These are phyloP conservation scores for Phyllosticta citribraziliensis DNA, from an alignment of 2,329 filamentous ascomycete species.

Conservation along the genomic window DNA sequence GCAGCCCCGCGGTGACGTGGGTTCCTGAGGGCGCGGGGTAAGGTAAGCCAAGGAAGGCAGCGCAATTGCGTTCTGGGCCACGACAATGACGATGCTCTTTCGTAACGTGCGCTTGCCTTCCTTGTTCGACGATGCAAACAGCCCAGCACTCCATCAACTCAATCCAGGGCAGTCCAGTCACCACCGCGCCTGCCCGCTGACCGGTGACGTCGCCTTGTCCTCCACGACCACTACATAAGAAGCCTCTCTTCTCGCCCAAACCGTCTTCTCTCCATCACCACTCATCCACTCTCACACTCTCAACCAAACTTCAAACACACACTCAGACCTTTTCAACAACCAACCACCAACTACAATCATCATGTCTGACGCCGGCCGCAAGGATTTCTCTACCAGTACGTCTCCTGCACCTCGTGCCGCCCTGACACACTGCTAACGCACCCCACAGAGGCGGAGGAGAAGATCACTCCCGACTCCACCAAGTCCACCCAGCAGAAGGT, in stretches of 20 bases:
- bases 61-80: background rate
- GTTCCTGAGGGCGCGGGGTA: background rate
- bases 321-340: conserved; percentile 15
- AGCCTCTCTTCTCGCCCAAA: background rate
- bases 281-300: conserved; percentile 11
- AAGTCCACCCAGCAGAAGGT: conserved; percentile 53
- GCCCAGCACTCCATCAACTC: no score
- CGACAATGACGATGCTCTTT: background rate
- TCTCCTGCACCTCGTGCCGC: background rate
- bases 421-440: conserved; percentile 14
- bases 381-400: conserved; percentile 46
- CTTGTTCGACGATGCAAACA: background rate
- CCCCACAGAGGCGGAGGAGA: conserved; percentile 44
- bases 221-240: background rate
- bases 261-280: background rate
- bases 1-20: background rate
- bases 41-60: background rate
- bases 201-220: conserved; percentile 3
- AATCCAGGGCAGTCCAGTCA: background rate
- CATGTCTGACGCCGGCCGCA: conserved; percentile 55
- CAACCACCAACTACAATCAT: conserved; percentile 31
- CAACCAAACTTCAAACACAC: conserved; percentile 12
- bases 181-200: background rate
- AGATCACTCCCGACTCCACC: conserved; percentile 47
- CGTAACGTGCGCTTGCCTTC: background rate